phyloP scores from a whole-genome alignment of 2,329 filamentous ascomycete genomes.

The Cordyceps pruinosa region DNA sequence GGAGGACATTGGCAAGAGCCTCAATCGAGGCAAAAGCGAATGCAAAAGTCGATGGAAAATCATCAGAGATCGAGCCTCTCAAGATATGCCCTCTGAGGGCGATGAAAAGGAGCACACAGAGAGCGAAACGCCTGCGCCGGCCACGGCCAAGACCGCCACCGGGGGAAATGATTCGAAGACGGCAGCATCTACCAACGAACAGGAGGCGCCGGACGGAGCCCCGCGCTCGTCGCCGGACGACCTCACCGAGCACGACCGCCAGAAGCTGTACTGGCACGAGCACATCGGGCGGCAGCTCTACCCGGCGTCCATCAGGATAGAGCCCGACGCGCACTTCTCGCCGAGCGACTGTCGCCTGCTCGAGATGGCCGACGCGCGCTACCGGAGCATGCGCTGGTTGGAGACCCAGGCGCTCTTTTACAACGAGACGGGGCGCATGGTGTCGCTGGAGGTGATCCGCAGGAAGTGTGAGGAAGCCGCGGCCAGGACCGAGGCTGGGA shows the following conservation, averaged over 20 bases:
- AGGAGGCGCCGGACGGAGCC: not conserved
- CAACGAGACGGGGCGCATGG: constrained; percentile 36
- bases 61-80: not conserved
- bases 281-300: constrained; percentile 27
- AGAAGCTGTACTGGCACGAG: constrained; percentile 26
- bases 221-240: not conserved
- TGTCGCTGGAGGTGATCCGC: constrained; percentile 32
- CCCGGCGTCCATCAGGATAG: constrained; percentile 18
- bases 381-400: constrained; percentile 29
- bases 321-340: constrained; percentile 22
- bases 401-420: constrained; percentile 39
- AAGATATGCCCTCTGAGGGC: not conserved
- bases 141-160: not conserved
- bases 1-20: constrained; percentile 3
- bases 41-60: constrained; percentile 3
- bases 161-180: not conserved
- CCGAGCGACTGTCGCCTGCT: constrained; percentile 29
- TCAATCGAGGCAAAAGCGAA: constrained; percentile 5
- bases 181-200: not conserved
- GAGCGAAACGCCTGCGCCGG: not conserved
- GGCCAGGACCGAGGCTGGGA: not conserved
- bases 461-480: constrained; percentile 21
- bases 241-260: constrained; percentile 11
- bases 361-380: constrained; percentile 27
- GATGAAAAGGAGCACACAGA: not conserved